These are phyloP conservation scores for Claviceps africana DNA, from an alignment of 2,329 filamentous ascomycete species.

Conservation along the genomic window DNA sequence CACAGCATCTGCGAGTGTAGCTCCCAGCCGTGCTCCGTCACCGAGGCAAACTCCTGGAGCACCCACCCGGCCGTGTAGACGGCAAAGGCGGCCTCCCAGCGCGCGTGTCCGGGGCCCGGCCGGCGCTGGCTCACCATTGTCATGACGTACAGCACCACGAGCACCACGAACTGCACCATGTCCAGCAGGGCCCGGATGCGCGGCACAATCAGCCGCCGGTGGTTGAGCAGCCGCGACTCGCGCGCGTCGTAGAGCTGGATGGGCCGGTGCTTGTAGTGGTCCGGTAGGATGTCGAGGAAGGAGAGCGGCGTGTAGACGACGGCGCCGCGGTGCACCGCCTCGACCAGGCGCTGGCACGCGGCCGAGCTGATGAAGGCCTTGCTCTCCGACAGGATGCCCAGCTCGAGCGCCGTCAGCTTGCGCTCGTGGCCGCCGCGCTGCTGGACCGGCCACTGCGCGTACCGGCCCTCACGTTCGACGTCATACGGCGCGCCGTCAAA, in stretches of 20 bases:
- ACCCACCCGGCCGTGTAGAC: slow-evolving; percentile 55
- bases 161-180: slow-evolving; percentile 48
- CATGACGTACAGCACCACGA: slow-evolving; percentile 47
- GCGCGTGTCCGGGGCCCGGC: slow-evolving; percentile 26
- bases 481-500: slow-evolving; percentile 54
- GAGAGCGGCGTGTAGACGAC: slow-evolving; percentile 57
- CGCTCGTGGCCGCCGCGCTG: slow-evolving; percentile 28
- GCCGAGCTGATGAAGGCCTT: slow-evolving; percentile 52
- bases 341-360: slow-evolving; percentile 55
- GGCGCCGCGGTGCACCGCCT: slow-evolving; percentile 53
- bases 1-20: slow-evolving; percentile 63
- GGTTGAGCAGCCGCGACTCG: slow-evolving; percentile 51
- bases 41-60: slow-evolving; percentile 49
- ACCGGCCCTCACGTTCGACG: slow-evolving; percentile 34
- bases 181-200: slow-evolving; percentile 53
- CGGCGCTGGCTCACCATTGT: slow-evolving; percentile 46
- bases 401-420: slow-evolving; percentile 54
- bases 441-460: slow-evolving; percentile 25
- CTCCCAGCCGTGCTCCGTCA: slow-evolving; percentile 51
- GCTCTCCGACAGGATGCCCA: slow-evolving; percentile 58
- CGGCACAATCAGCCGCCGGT: slow-evolving; percentile 58
- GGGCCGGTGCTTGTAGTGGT: slow-evolving; percentile 57
- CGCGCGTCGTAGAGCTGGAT: slow-evolving; percentile 57
- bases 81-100: slow-evolving; percentile 45
- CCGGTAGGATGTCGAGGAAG: slow-evolving; percentile 59